Percentiles rank a stretch among this genome's conserved stretches.
Evolutionary conservation across 257 asterid species (phyloP).

Genomic region (Euphrasia confusa): DNA sequence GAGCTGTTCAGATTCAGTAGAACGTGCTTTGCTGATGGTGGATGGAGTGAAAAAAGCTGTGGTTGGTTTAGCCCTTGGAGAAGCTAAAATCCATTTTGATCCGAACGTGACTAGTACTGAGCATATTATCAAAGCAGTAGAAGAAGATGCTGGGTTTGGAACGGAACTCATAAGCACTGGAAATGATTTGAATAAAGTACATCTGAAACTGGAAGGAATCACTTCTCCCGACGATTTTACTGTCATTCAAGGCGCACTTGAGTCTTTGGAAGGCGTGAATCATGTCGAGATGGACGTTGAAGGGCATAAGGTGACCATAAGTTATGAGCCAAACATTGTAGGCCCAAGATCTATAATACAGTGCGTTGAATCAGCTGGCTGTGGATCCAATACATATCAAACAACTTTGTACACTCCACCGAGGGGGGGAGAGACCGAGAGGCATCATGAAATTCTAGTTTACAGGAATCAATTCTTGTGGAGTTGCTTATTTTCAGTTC

Average conservation of each 20-base stretch:
- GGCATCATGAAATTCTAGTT: slow-evolving; percentile 56
- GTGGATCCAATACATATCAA: slow-evolving; percentile 45
- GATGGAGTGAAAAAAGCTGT: slow-evolving; percentile 90
- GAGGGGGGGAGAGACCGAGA: slow-evolving; percentile 65
- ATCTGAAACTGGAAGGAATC: slow-evolving; percentile 68
- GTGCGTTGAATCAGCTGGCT: slow-evolving; percentile 60
- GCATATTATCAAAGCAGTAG: slow-evolving; percentile 57
- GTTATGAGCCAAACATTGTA: slow-evolving; percentile 72
- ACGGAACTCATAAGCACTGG: slow-evolving; percentile 83
- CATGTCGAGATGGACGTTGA: slow-evolving; percentile 51
- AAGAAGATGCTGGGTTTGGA: slow-evolving; percentile 94
- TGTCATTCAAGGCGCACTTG: slow-evolving; percentile 46
- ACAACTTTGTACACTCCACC: slow-evolving; percentile 76
- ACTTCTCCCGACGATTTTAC: slow-evolving; percentile 49
- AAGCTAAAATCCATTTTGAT: slow-evolving; percentile 92
- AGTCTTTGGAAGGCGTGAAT: slow-evolving; percentile 78
- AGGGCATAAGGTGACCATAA: slow-evolving; percentile 49
- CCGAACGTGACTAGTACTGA: slow-evolving; percentile 64
- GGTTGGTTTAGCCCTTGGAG: slow-evolving; percentile 98
- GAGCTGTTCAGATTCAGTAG: slow-evolving; percentile 95
- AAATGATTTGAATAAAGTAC: slow-evolving; percentile 63
- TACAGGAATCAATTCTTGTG: slow-evolving; percentile 73
- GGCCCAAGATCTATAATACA: slow-evolving; percentile 92
- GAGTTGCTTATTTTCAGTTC: slow-evolving; percentile 91
- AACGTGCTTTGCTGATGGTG: slow-evolving; percentile 73